Conservation (phyloP, 108 stramenopile species). For the Cyclotella atomus region DNA sequence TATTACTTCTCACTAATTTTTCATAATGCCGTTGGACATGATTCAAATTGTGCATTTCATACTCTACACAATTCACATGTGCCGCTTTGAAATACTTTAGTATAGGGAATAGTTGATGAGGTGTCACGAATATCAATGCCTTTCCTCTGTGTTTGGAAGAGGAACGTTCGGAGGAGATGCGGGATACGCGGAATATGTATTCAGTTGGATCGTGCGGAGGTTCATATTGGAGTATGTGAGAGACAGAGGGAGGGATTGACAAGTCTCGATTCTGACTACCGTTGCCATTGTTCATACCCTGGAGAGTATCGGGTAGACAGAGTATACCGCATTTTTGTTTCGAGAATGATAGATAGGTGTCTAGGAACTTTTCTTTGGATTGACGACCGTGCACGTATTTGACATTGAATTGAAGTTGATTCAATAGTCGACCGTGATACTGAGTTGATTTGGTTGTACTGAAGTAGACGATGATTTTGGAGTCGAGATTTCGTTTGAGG, state of each 20-base stretch:
- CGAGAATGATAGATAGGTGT: slow-evolving; percentile 19
- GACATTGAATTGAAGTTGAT: slow-evolving; percentile 32
- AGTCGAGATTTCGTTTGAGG: slow-evolving; percentile 22
- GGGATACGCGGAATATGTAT: slow-evolving; percentile 37
- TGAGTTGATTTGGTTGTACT: slow-evolving; percentile 35
- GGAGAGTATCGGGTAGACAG: slow-evolving; percentile 32
- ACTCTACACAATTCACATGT: slow-evolving; percentile 32
- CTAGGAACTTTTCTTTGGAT: slow-evolving; percentile 17
- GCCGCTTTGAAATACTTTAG: slow-evolving; percentile 36
- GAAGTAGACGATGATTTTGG: slow-evolving; percentile 42
- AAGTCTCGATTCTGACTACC: too few relatives aligned
- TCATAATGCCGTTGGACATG: slow-evolving; percentile 27
- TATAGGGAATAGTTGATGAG: slow-evolving; percentile 31
- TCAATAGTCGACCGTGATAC: slow-evolving; percentile 27
- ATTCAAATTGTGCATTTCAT: slow-evolving; percentile 33
- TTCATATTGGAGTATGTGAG: slow-evolving; percentile 47
- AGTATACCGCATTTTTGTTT: slow-evolving; percentile 17
- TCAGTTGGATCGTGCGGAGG: slow-evolving; percentile 34
- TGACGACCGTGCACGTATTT: slow-evolving; percentile 14
- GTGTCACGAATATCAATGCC: slow-evolving; percentile 41
- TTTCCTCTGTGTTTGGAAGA: not conserved
- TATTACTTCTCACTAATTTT: slow-evolving; percentile 21
- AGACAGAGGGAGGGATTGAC: slow-evolving; percentile 13
- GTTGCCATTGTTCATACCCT: slow-evolving; percentile 22
- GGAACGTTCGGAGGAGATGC: slow-evolving; percentile 12